Conservation (phyloP, 2,329 filamentous ascomycete species). For the Stachybotrys echinatus region DNA sequence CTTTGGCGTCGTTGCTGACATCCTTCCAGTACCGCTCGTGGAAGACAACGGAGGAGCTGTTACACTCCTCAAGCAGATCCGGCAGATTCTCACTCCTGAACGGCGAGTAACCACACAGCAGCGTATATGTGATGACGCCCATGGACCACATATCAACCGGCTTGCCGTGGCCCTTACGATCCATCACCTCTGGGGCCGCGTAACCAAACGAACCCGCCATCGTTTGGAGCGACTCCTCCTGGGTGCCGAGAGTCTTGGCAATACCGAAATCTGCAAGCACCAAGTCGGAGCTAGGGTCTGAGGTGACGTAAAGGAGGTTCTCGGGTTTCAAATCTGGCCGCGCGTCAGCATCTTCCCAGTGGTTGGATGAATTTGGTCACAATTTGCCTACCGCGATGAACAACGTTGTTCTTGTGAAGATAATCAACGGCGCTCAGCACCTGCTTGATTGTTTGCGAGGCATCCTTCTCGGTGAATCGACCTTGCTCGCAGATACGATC, state of each 20-base stretch:
- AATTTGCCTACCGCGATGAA: slow-evolving; percentile 75
- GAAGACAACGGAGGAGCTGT: slow-evolving; percentile 77
- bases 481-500: slow-evolving; percentile 97
- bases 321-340: slow-evolving; percentile 90
- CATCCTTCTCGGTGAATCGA: slow-evolving; percentile 98
- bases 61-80: slow-evolving; percentile 93
- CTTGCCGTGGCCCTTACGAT: slow-evolving; percentile 95
- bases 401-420: slow-evolving; percentile 88
- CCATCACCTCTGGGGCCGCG: slow-evolving; percentile 95
- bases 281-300: slow-evolving; percentile 70
- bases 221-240: slow-evolving; percentile 87
- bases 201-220: slow-evolving; percentile 99
- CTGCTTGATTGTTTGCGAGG: slow-evolving; percentile 90
- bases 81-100: slow-evolving; percentile 92
- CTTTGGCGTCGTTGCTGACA: slow-evolving; percentile 90
- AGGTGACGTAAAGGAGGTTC: slow-evolving; percentile 89
- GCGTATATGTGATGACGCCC: slow-evolving; percentile 96
- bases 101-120: slow-evolving; percentile 96
- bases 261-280: slow-evolving; percentile 98
- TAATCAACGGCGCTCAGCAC: slow-evolving; percentile 91
- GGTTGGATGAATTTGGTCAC: neutral
- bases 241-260: slow-evolving; percentile 91
- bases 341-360: neutral
- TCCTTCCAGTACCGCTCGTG: slow-evolving; percentile 99
- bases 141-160: slow-evolving; percentile 99